Evolutionary conservation across 345 rosid species (phyloP).

Genomic region (Brassica carinata): DNA sequence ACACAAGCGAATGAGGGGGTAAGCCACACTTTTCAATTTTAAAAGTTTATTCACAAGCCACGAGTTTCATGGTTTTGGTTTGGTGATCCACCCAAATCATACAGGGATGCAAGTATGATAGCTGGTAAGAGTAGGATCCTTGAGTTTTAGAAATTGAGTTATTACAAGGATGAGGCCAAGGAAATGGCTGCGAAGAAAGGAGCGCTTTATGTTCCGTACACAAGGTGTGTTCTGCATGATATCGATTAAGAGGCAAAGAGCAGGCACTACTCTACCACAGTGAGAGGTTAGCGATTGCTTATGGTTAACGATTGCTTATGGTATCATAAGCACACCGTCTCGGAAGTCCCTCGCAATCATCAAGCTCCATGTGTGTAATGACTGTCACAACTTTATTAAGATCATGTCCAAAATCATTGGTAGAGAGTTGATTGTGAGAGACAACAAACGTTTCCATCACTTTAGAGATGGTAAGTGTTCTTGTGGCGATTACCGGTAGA

Average conservation of each 20-base stretch:
- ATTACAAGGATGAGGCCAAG: not conserved
- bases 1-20: too few species aligned
- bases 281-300: not conserved
- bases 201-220: not conserved
- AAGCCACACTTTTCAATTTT: too few species aligned
- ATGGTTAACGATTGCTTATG: not conserved
- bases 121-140: not conserved
- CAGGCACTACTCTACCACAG: not conserved
- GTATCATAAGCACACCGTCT: not conserved
- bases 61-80: too few species aligned
- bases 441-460: not conserved
- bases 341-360: not conserved
- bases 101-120: not conserved
- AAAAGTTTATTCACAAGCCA: too few species aligned
- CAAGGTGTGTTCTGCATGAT: not conserved
- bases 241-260: not conserved
- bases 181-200: not conserved
- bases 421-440: not conserved
- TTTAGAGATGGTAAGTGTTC: not conserved
- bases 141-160: not conserved
- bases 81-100: too few species aligned
- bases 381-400: not conserved
- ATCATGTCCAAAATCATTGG: not conserved
- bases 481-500: not conserved
- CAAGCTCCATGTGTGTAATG: not conserved